Evolutionary conservation across 1,139 yeast species (phyloP).

Genomic region (Saccharomyces hybrid): DNA sequence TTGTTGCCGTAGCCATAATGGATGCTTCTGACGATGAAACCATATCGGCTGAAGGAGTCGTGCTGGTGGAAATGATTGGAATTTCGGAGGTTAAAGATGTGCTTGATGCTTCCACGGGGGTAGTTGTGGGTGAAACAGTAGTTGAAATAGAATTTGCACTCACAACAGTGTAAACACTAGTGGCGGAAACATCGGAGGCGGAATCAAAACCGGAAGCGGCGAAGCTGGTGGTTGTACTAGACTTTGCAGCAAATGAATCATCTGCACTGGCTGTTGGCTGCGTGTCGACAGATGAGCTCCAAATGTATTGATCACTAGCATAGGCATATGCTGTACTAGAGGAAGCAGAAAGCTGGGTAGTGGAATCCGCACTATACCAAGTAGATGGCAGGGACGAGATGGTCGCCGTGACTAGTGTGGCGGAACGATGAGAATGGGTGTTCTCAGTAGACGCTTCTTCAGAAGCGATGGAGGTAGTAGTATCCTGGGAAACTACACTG

Average conservation of each 20-base stretch:
- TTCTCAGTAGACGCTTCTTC: neutral
- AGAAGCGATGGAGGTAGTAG: neutral
- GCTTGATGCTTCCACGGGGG: neutral
- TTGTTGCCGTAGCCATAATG: neutral
- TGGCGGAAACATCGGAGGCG: neutral
- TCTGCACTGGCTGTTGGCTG: neutral
- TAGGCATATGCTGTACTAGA: neutral
- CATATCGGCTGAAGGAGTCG: neutral
- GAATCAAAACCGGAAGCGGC: neutral
- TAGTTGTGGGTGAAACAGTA: neutral
- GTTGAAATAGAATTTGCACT: neutral
- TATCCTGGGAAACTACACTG: neutral
- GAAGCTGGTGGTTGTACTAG: too few relatives aligned
- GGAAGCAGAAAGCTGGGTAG: neutral
- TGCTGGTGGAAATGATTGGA: neutral
- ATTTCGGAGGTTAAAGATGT: constrained; percentile 3
- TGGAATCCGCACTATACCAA: neutral
- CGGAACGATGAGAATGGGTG: neutral
- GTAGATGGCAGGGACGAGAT: neutral
- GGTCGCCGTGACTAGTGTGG: neutral
- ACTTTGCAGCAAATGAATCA: too few relatives aligned
- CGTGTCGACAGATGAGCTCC: neutral
- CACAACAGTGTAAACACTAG: neutral
- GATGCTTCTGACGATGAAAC: neutral
- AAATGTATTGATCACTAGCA: neutral